Base-by-base conservation (phyloP, 2,329 filamentous ascomycete species). In the Colletotrichum abscissum region DNA sequence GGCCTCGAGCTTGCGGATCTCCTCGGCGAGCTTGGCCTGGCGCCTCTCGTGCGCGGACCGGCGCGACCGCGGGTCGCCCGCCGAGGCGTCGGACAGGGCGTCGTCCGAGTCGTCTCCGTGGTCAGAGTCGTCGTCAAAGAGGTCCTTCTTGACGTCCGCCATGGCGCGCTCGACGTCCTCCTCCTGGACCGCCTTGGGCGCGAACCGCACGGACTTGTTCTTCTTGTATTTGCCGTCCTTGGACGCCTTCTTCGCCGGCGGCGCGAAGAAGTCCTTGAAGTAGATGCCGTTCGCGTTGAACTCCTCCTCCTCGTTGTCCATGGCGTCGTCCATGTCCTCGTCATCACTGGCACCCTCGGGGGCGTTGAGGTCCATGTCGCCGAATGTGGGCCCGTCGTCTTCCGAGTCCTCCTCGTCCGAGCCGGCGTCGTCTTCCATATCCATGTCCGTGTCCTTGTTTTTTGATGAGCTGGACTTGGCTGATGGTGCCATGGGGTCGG, bases 211-310 rank as follows among this genome's bases (percentile, higher is more conserved):
- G 11, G 80, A 79, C 66, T 85, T 83, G 75, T 84, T 86, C 67
- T 80, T 81, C 78, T 83, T 90, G 55, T 73, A 55, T 16, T 64
- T 64, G 49, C 62, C 62, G 76, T 79, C 84, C 78, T 88, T 91
- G 57, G 69, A 67, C 70, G 87, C 88, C 74, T 97, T 97, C 77
- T 90, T 91, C 24, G 92, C 89, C 12, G 95, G 96, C 11, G 94
- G 94, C 3, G 93, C 95, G 79, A 98, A 98, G 84, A 98, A 98
- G 81, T 98, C 95, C 74, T 92, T 92, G 83, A 98, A 98, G 84
- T 92, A 95, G 78, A 98, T 88, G 75, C 95, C 93, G 80, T 98
- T 97, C 63, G 95, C 95, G 78, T 97, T 97, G 75, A 86, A 82
- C 38, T 84, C 82, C 30, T 86, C 87, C 33, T 84, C 81, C 58